Conservation (phyloP, 2,329 filamentous ascomycete species). For the Colletotrichum sp. region DNA sequence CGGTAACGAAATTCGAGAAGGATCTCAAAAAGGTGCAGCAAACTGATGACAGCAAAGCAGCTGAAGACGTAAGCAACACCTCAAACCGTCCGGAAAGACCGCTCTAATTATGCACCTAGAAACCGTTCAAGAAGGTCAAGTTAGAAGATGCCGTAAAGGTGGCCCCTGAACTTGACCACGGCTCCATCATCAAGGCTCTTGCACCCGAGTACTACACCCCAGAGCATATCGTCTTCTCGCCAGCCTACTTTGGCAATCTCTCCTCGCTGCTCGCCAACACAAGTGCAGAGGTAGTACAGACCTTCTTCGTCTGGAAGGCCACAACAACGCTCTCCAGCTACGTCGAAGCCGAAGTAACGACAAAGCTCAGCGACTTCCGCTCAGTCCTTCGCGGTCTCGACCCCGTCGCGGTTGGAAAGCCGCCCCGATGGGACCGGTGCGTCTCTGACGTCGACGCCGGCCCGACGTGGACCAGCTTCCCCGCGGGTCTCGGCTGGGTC, state of each 20-base stretch:
- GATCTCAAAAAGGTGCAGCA: background rate
- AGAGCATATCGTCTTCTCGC: slow-evolving; percentile 47
- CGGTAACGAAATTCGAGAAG: slow-evolving; percentile 1
- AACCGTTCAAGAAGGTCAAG: slow-evolving; percentile 19
- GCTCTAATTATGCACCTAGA: background rate
- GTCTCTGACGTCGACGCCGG: slow-evolving; percentile 55
- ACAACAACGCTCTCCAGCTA: slow-evolving; percentile 55
- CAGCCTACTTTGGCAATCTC: slow-evolving; percentile 63
- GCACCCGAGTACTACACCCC: slow-evolving; percentile 45
- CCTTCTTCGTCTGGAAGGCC: slow-evolving; percentile 68
- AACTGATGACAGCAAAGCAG: slow-evolving; percentile 32
- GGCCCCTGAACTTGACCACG: slow-evolving; percentile 59
- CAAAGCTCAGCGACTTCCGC: slow-evolving; percentile 60
- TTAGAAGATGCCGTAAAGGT: slow-evolving; percentile 58
- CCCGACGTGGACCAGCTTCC: background rate
- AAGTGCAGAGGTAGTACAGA: slow-evolving; percentile 58
- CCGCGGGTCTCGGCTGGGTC: slow-evolving; percentile 65
- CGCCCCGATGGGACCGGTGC: slow-evolving; percentile 71
- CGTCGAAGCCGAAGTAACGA: slow-evolving; percentile 62
- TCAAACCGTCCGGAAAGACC: background rate
- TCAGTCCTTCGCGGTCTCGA: background rate
- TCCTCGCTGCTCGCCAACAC: slow-evolving; percentile 59
- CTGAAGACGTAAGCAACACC: slow-evolving; percentile 39
- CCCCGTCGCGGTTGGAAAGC: slow-evolving; percentile 34
- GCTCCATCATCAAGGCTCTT: slow-evolving; percentile 54